phyloP scores from a whole-genome alignment of 2,329 filamentous ascomycete species.

The Alternaria atra region DNA sequence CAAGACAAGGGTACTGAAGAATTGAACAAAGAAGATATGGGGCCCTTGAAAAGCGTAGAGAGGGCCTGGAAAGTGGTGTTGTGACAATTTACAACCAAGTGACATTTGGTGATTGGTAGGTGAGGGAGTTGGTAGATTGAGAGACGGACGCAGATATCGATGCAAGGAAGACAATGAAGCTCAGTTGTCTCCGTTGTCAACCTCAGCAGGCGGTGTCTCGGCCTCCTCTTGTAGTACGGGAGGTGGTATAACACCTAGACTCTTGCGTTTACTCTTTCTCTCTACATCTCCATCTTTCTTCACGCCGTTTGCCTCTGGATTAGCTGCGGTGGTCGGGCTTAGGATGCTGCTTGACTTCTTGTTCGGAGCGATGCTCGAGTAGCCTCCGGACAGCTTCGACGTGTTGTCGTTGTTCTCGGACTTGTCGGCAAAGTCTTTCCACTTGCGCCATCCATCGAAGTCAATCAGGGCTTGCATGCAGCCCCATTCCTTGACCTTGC shows the following conservation, averaged over 20 bases:
- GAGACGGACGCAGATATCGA: too few relatives aligned
- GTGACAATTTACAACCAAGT: constrained; percentile 33
- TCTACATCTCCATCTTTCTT: constrained; percentile 39
- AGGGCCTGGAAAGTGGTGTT: constrained; percentile 5
- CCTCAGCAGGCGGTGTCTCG: constrained; percentile 33
- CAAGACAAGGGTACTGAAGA: constrained; percentile 13
- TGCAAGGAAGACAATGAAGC: not conserved
- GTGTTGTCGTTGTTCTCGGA: constrained; percentile 48
- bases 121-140: not conserved
- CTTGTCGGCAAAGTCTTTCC: constrained; percentile 77
- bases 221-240: constrained; percentile 39
- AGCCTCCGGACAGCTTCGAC: constrained; percentile 47
- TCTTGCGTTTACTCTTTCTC: constrained; percentile 47
- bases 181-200: constrained; percentile 22
- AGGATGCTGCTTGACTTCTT: constrained; percentile 26
- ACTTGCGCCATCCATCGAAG: constrained; percentile 96
- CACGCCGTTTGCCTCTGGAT: constrained; percentile 35
- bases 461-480: constrained; percentile 99
- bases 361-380: constrained; percentile 41
- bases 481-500: constrained; percentile 99
- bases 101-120: constrained; percentile 14
- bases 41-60: constrained; percentile 12
- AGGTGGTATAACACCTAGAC: constrained; percentile 39
- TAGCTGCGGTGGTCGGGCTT: constrained; percentile 25
- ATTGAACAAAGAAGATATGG: constrained; percentile 20